Evolutionary conservation across 805 yeast genomes (phyloP).

Genomic region (Debaryomyces hansenii): DNA sequence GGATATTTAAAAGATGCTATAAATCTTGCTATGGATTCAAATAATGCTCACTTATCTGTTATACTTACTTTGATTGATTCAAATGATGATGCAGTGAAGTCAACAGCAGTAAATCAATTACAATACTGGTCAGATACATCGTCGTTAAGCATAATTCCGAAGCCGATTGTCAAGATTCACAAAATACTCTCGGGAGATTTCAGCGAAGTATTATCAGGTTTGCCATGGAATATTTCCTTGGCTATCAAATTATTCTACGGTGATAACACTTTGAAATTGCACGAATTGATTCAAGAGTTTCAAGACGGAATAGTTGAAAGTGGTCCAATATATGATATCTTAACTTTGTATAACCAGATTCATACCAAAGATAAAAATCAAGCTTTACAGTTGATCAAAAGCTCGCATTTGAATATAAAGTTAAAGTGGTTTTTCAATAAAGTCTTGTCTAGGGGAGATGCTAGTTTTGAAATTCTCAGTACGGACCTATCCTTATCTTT

Average conservation of each 20-base stretch:
- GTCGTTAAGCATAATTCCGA: constrained; percentile 48
- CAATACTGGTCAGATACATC: constrained; percentile 59
- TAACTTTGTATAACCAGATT: constrained; percentile 15
- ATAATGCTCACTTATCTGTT: constrained; percentile 69
- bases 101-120: constrained; percentile 61
- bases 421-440: constrained; percentile 55
- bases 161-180: constrained; percentile 56
- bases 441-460: constrained; percentile 29
- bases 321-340: constrained; percentile 17
- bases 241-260: constrained; percentile 67
- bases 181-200: constrained; percentile 59
- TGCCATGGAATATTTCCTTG: constrained; percentile 68
- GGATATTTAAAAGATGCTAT: constrained; percentile 66
- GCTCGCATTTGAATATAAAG: constrained; percentile 30
- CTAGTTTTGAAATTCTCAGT: constrained; percentile 9
- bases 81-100: constrained; percentile 56
- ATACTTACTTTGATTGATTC: constrained; percentile 71
- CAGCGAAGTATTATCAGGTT: constrained; percentile 38
- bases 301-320: constrained; percentile 3
- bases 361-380: constrained; percentile 5
- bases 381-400: constrained; percentile 6
- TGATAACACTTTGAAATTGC: constrained; percentile 21
- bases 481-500: constrained; percentile 35
- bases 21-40: constrained; percentile 55
- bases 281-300: constrained; percentile 11